A percentile compares a stretch with the other conserved stretches of the same genome.
Conservation (phyloP, 1,284 basidiomycete species). For the Ceratobasidium sp. region DNA sequence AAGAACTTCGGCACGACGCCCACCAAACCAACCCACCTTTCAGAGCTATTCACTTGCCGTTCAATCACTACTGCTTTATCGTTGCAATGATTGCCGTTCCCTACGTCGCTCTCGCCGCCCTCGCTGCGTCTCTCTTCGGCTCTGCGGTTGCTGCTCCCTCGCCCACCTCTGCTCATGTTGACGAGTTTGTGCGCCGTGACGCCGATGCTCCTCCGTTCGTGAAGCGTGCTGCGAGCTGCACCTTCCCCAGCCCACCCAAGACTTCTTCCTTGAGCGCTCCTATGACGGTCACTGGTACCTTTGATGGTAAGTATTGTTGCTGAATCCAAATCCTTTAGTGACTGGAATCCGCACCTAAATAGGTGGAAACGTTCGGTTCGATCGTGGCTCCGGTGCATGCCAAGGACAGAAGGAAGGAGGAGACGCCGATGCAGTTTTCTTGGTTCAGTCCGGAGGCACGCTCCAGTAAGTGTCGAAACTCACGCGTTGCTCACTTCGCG, state of each 20-base stretch:
- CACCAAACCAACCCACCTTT: too few species aligned
- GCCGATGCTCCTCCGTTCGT: constrained; percentile 30
- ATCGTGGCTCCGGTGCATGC: constrained; percentile 46
- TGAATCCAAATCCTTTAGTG: not conserved
- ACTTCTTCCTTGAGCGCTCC: constrained; percentile 59
- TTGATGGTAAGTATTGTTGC: constrained; percentile 41
- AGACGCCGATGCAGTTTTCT: constrained; percentile 47
- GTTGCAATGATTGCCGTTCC: constrained; percentile 30
- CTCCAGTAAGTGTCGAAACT: constrained; percentile 48
- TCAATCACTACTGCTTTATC: too few species aligned
- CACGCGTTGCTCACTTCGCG: not conserved
- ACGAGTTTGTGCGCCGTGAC: not conserved
- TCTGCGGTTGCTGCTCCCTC: constrained; percentile 34
- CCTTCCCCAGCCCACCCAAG: constrained; percentile 60
- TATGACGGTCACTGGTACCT: constrained; percentile 57
- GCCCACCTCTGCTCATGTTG: not conserved
- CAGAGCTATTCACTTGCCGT: too few species aligned
- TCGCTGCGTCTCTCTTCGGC: constrained; percentile 24
- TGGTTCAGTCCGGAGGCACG: constrained; percentile 59
- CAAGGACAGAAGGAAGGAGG: constrained; percentile 46
- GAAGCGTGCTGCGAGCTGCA: constrained; percentile 53
- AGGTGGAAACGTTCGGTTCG: constrained; percentile 40
- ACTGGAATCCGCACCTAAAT: too few species aligned
- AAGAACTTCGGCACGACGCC: too few species aligned
- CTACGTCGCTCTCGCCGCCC: constrained; percentile 36